A percentile compares a stretch with the other conserved stretches of the same genome.
Evolutionary conservation across 139 green algal species (phyloP).

Genomic region (Closterium sp.): DNA sequence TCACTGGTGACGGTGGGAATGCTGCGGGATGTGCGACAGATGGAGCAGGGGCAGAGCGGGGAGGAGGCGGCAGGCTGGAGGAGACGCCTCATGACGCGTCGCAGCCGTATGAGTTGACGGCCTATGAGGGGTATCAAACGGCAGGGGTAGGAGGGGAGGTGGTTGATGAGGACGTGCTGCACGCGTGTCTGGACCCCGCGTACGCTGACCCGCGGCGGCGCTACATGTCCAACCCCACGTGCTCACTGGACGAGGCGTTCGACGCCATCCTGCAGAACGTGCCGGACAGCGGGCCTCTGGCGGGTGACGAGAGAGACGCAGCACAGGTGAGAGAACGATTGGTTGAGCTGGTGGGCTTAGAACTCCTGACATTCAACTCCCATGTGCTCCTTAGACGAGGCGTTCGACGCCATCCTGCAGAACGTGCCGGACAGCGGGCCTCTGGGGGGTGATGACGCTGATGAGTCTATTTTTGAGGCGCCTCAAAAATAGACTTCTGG

Average conservation of each 20-base stretch:
- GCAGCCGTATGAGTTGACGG: neutral
- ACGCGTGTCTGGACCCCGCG: neutral
- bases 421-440: neutral
- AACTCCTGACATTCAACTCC: neutral
- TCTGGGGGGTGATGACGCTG: neutral
- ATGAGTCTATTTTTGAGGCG: too few species aligned
- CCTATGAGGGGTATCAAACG: neutral
- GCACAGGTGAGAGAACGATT: neutral
- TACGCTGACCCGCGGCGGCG: neutral
- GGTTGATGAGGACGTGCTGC: neutral
- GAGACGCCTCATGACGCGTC: neutral
- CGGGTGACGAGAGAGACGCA: neutral
- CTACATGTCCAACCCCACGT: neutral
- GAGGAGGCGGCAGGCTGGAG: neutral
- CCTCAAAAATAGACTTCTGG: too few species aligned
- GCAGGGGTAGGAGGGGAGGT: neutral
- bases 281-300: neutral
- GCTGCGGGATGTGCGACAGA: neutral
- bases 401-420: neutral
- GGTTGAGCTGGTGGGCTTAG: neutral
- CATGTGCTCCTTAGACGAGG: neutral
- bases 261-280: neutral
- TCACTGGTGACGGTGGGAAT: neutral
- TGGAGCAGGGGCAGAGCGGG: neutral
- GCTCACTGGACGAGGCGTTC: neutral